Conservation (phyloP, 768 basidiomycete species). For the Mrakia blollopis region DNA sequence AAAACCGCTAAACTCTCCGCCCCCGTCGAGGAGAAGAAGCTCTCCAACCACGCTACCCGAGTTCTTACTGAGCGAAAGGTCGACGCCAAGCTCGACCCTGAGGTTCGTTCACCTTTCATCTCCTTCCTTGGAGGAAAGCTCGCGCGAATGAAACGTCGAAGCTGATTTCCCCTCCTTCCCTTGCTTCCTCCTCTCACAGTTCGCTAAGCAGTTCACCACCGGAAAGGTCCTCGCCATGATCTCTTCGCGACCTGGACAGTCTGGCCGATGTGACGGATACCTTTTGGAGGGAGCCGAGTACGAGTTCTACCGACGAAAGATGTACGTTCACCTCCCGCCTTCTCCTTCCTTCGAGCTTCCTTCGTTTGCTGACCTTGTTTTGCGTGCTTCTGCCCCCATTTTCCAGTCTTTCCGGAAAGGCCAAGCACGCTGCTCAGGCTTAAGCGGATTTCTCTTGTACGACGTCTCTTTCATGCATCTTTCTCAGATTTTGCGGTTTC, state of each 20-base stretch:
- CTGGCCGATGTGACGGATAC: constrained; percentile 93
- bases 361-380: constrained; percentile 33
- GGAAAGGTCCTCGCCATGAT: constrained; percentile 93
- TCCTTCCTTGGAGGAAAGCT: not conserved
- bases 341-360: constrained; percentile 28
- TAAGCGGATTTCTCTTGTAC: constrained; percentile 17
- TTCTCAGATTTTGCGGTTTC: not conserved
- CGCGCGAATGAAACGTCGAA: too few relatives aligned
- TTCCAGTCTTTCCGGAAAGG: constrained; percentile 89
- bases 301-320: constrained; percentile 56
- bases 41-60: constrained; percentile 85
- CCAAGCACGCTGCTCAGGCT: constrained; percentile 68
- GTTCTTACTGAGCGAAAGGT: constrained; percentile 84
- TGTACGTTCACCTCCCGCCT: constrained; percentile 23
- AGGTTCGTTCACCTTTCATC: constrained; percentile 56
- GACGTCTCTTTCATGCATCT: constrained; percentile 12
- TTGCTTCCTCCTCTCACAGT: not conserved
- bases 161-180: not conserved
- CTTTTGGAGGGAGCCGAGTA: constrained; percentile 97
- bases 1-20: constrained; percentile 49
- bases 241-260: constrained; percentile 93
- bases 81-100: constrained; percentile 82
- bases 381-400: constrained; percentile 54
- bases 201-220: constrained; percentile 74
- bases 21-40: constrained; percentile 59